These are phyloP conservation scores for Vigna trinervia DNA, from an alignment of 306 rosid species.

Conservation along the genomic window DNA sequence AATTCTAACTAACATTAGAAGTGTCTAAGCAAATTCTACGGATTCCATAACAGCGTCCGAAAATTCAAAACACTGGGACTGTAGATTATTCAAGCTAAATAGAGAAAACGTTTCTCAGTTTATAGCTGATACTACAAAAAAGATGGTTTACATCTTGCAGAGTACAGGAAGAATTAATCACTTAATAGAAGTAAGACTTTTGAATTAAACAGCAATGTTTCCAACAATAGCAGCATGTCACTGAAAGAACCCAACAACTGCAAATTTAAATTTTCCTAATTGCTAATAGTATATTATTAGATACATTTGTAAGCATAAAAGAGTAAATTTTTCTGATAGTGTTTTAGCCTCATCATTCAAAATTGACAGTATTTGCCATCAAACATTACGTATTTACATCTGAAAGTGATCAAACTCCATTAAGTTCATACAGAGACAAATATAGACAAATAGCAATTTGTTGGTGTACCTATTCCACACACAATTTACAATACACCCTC, in stretches of 20 bases:
- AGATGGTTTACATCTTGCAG: constrained; percentile 18
- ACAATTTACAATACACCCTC: constrained; percentile 52
- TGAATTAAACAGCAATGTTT: constrained; percentile 15
- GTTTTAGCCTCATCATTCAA: constrained; percentile 9
- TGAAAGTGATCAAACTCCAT: constrained; percentile 41
- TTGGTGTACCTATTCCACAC: constrained; percentile 51
- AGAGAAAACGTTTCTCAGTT: not conserved
- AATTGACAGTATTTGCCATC: constrained; percentile 17
- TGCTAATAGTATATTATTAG: constrained; percentile 2
- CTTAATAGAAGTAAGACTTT: constrained; percentile 8
- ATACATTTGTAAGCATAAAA: constrained; percentile 21
- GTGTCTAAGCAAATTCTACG: not conserved
- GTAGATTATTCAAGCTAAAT: not conserved
- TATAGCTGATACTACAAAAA: constrained; percentile 2
- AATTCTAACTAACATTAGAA: not conserved
- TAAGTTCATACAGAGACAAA: constrained; percentile 46
- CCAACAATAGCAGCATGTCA: constrained; percentile 23
- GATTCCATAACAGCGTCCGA: not conserved
- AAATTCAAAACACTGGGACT: constrained; percentile 4
- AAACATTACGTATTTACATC: constrained; percentile 29
- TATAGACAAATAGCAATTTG: constrained; percentile 45
- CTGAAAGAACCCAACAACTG: constrained; percentile 17
- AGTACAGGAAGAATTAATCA: constrained; percentile 16
- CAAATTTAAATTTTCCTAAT: constrained; percentile 16
- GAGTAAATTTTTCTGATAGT: constrained; percentile 14